Evolutionary conservation across 2,329 filamentous ascomycete genomes (phyloP), one percentile per base, ranked within the genome.

Genomic region (Ceratocystis colombiana): DNA sequence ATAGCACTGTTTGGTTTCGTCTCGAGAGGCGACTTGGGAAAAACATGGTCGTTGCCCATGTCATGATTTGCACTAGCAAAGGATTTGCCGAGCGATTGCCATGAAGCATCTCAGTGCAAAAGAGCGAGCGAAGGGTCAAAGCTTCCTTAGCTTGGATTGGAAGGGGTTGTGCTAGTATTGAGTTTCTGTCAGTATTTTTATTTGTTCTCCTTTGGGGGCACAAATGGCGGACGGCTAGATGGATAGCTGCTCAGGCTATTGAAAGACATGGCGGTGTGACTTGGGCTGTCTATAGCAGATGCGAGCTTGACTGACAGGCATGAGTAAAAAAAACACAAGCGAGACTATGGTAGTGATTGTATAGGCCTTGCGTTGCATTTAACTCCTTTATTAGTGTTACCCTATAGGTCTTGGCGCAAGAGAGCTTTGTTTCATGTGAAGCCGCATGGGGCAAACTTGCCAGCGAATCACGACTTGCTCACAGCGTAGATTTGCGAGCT

Each of bases 361-460:
- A 37, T 10, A 37, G 33, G n/a, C 15, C 17, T 1, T 8, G 15
- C 3, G 48, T 53, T 53, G 48, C 48, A 53, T 53, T 53, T 53
- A 53, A 20, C 48, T 22, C 15, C 20, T 50, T 8, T 20, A 53
- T 53, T 53, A 53, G 48, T 53, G 48, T 15, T 12, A 53, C 48
- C 20, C 25, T 50, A 22, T 3, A 50, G 22, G 15, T n/a, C 17
- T 50, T 53, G 48, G 20, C 4, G 20, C 7, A 25, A 53, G 48
- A 53, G 48, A 15, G 48, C 20, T 25, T 53, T 53, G 48, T 53
- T 53, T 53, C 48, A 53, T 53, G 20, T 53, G 25, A 20, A 25
- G 48, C 17, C 46, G 46, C 20, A 5, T 53, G 48, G 20, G 48
- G 48, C 20, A 15, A 25, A 12, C 20, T 53, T 8, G 12, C 20